These are phyloP conservation scores for Luzula sylvatica DNA, from an alignment of 176 grass and related monocot genomes.

Conservation along the genomic window DNA sequence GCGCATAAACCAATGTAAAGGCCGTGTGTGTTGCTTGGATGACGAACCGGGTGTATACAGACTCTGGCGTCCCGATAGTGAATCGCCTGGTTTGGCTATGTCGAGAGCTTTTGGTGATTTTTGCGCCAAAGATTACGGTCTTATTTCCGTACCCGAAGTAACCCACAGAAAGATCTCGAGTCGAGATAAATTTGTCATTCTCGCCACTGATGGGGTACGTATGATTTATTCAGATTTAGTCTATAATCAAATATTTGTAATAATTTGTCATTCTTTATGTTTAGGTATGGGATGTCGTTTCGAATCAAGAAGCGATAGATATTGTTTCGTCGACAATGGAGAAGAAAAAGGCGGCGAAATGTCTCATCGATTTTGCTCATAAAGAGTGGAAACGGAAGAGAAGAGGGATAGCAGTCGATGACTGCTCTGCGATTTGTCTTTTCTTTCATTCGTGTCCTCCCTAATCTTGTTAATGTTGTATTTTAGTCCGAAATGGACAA, in stretches of 20 bases:
- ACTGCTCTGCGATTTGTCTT: slow-evolving; percentile 93
- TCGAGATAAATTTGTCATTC: slow-evolving; percentile 63
- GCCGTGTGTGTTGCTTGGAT: slow-evolving; percentile 39
- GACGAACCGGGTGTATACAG: slow-evolving; percentile 86
- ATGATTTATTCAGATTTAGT: background rate
- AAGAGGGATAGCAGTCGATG: slow-evolving; percentile 61
- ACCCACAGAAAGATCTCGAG: slow-evolving; percentile 41
- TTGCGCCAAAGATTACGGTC: slow-evolving; percentile 60
- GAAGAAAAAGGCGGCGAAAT: slow-evolving; percentile 52
- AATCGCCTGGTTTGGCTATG: slow-evolving; percentile 80
- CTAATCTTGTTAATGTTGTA: slow-evolving; percentile 1
- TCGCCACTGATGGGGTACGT: slow-evolving; percentile 86
- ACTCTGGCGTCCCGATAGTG: slow-evolving; percentile 53
- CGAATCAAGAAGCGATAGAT: slow-evolving; percentile 80
- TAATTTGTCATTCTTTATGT: background rate
- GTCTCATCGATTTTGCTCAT: slow-evolving; percentile 60
- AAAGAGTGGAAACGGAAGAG: slow-evolving; percentile 54
- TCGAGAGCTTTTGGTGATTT: slow-evolving; percentile 91
- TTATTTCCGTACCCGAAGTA: slow-evolving; percentile 81
- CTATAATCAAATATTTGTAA: too few relatives aligned
- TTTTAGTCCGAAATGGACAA: background rate
- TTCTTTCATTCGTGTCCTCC: slow-evolving; percentile 47
- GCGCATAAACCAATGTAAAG: slow-evolving; percentile 68
- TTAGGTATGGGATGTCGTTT: slow-evolving; percentile 90
- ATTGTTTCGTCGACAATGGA: slow-evolving; percentile 54